Conservation (phyloP, 192 early-diverging fungal species). For the Gryganskiella cystojenkinii region DNA sequence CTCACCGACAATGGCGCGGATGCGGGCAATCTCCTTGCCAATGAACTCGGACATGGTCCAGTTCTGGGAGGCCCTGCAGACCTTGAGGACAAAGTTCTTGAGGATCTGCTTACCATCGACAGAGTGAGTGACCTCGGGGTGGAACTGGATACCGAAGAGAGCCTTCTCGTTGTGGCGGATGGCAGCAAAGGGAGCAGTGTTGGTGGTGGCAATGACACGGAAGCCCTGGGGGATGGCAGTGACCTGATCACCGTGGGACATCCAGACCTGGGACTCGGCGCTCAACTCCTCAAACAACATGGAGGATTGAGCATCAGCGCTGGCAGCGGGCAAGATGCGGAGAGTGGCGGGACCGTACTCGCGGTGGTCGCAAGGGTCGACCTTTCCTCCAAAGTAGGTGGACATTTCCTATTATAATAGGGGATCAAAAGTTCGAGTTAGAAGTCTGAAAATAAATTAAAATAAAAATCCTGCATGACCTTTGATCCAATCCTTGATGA, state of each 20-base stretch:
- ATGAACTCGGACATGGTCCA: constrained; percentile 98
- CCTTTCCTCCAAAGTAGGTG: constrained; percentile 88
- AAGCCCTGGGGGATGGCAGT: constrained; percentile 84
- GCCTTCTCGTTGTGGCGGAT: constrained; percentile 82
- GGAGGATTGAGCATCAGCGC: constrained; percentile 33
- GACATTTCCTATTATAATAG: constrained; percentile 77
- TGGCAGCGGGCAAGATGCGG: constrained; percentile 57
- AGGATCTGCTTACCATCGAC: constrained; percentile 83
- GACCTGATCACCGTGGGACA: constrained; percentile 98
- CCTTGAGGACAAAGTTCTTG: constrained; percentile 93
- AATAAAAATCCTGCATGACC: constrained; percentile 11
- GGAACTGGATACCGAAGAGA: constrained; percentile 98
- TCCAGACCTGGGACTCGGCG: constrained; percentile 82
- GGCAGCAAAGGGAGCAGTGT: constrained; percentile 91
- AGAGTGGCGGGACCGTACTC: constrained; percentile 96
- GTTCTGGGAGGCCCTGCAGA: constrained; percentile 84
- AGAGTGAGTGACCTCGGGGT: constrained; percentile 99
- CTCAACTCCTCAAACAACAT: constrained; percentile 39
- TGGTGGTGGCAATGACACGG: constrained; percentile 85
- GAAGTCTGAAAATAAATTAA: constrained; percentile 11
- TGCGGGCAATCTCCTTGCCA: constrained; percentile 97
- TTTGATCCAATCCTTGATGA: neutral
- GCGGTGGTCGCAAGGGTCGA: constrained; percentile 87
- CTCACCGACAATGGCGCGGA: constrained; percentile 90
- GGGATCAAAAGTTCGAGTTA: no score